A percentile compares a stretch with the other conserved stretches of the same genome.
Conservation (phyloP, 225 moss, liverwort and hornwort species). For the Marchantia polymorpha region DNA sequence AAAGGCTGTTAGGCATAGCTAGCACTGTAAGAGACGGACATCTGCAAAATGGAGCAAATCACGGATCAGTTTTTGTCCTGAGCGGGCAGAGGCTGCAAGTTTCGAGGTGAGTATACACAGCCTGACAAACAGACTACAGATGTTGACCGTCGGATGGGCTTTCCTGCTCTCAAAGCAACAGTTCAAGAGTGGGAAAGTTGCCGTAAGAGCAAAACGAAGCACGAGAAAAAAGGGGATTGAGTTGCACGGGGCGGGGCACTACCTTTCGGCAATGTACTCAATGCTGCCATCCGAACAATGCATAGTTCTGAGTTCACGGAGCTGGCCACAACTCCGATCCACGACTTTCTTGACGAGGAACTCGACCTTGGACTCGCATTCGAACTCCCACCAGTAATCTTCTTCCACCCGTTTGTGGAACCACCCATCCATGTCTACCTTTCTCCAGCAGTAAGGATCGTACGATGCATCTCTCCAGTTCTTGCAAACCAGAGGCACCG, state of each 20-base stretch:
- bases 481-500: constrained; percentile 44
- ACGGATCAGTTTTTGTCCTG: not conserved
- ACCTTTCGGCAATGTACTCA: constrained; percentile 52
- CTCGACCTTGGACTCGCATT: constrained; percentile 44
- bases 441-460: constrained; percentile 43
- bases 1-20: constrained; percentile 22
- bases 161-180: too few relatives aligned
- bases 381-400: constrained; percentile 46
- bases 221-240: not conserved
- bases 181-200: too few relatives aligned
- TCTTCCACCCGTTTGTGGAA: constrained; percentile 30
- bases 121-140: too few relatives aligned
- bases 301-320: constrained; percentile 44
- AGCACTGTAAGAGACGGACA: constrained; percentile 23
- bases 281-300: constrained; percentile 44
- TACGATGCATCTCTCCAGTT: constrained; percentile 39
- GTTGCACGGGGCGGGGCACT: not conserved
- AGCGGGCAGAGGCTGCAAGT: not conserved
- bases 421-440: constrained; percentile 46
- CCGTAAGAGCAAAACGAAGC: too few relatives aligned
- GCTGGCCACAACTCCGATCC: constrained; percentile 47
- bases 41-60: constrained; percentile 14
- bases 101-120: too few relatives aligned
- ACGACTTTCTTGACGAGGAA: constrained; percentile 45
- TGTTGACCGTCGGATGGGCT: too few relatives aligned